These are phyloP conservation scores for Trypanosoma vivax DNA, from an alignment of 208 protist species.

Conservation along the genomic window DNA sequence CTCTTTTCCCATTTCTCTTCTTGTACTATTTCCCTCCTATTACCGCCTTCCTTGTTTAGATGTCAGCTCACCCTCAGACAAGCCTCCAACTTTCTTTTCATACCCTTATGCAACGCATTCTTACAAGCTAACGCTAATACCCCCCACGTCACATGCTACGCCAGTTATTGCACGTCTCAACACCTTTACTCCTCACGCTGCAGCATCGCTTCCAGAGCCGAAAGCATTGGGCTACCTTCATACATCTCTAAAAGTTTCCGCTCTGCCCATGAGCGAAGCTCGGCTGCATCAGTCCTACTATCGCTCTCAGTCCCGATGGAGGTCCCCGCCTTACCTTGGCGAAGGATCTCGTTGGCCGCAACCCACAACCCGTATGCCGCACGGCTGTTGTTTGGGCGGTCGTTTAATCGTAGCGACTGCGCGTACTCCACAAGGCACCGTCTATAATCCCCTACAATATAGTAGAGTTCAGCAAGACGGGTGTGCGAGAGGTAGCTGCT, in stretches of 20 bases:
- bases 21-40: not conserved
- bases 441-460: slow-evolving; percentile 50
- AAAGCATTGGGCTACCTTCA: slow-evolving; percentile 55
- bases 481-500: slow-evolving; percentile 52
- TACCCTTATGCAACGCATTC: not conserved
- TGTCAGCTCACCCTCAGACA: too few relatives aligned
- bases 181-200: slow-evolving; percentile 24
- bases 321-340: slow-evolving; percentile 26
- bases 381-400: slow-evolving; percentile 63
- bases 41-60: not conserved
- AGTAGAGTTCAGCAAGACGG: slow-evolving; percentile 69
- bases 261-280: slow-evolving; percentile 46
- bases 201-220: slow-evolving; percentile 52
- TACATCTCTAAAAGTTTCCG: slow-evolving; percentile 73
- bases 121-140: not conserved
- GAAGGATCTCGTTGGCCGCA: slow-evolving; percentile 44
- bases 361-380: slow-evolving; percentile 73
- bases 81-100: not conserved
- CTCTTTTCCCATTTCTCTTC: not conserved
- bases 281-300: slow-evolving; percentile 35
- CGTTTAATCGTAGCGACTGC: slow-evolving; percentile 73
- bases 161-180: not conserved
- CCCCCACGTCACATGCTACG: not conserved
- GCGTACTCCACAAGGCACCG: slow-evolving; percentile 56
- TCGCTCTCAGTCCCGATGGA: slow-evolving; percentile 28